phyloP scores from a whole-genome alignment of 2,329 filamentous ascomycete genomes.

The Lachnellula suecica region DNA sequence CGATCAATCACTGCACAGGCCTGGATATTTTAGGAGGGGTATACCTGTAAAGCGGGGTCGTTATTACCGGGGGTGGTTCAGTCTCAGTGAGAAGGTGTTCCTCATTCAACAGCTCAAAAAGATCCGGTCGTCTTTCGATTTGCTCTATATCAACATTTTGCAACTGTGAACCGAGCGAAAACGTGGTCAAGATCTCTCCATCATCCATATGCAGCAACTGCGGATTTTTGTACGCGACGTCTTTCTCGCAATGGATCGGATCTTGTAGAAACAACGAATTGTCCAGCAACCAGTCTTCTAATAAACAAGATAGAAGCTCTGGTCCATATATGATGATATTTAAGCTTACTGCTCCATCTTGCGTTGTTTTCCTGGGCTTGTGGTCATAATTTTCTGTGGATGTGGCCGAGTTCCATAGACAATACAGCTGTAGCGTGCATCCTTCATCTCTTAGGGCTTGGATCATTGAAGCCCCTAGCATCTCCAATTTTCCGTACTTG shows the following conservation, averaged over 20 bases:
- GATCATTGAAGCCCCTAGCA: too few species aligned
- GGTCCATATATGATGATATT: constrained; percentile 12
- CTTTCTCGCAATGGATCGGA: constrained; percentile 7
- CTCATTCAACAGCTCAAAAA: constrained; percentile 15
- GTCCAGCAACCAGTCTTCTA: constrained; percentile 11
- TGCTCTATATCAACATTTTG: constrained; percentile 9
- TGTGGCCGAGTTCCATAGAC: too few species aligned
- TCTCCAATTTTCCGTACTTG: too few species aligned
- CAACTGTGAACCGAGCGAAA: constrained; percentile 3
- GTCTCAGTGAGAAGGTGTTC: constrained; percentile 8
- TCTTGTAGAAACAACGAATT: constrained; percentile 17
- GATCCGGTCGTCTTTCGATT: constrained; percentile 7
- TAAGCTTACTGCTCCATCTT: constrained; percentile 4
- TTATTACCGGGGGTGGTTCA: constrained; percentile 8
- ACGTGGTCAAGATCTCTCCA: constrained; percentile 7
- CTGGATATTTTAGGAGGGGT: neutral
- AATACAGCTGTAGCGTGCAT: too few species aligned
- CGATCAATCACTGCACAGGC: neutral
- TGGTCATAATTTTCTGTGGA: too few species aligned
- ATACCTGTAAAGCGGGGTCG: constrained; percentile 11
- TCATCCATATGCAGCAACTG: constrained; percentile 10
- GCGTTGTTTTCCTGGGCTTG: too few species aligned
- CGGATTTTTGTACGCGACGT: constrained; percentile 14
- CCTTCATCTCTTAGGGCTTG: too few species aligned
- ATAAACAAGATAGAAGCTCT: neutral